Evolutionary conservation across 106 monocot species (phyloP).

Genomic region (Triglochin maritima): DNA sequence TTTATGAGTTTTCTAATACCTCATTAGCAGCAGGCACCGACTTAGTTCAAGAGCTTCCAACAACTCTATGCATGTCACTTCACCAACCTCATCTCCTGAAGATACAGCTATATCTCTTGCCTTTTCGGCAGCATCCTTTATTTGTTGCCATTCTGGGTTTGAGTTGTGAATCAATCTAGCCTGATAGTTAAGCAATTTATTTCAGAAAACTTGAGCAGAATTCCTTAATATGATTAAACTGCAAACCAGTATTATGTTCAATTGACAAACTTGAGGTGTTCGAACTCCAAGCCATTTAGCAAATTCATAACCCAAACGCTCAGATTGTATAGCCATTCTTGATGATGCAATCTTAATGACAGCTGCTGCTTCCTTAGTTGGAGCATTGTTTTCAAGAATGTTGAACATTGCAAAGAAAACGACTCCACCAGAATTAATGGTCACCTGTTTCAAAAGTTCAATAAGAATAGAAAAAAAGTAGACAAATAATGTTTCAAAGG

Average conservation of each 20-base stretch:
- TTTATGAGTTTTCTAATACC: slow-evolving; percentile 25
- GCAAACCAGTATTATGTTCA: neutral
- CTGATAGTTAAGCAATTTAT: slow-evolving; percentile 17
- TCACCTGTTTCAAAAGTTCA: slow-evolving; percentile 34
- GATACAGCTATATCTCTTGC: slow-evolving; percentile 43
- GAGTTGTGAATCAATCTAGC: slow-evolving; percentile 71
- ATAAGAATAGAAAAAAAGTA: neutral
- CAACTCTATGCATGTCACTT: slow-evolving; percentile 79
- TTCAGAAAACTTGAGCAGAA: no score
- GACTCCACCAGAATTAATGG: slow-evolving; percentile 93
- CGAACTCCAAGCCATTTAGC: slow-evolving; percentile 73
- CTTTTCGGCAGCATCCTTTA: slow-evolving; percentile 72
- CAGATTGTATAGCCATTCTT: slow-evolving; percentile 85
- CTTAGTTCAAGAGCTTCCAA: slow-evolving; percentile 94
- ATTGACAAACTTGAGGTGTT: slow-evolving; percentile 57
- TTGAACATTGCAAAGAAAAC: slow-evolving; percentile 90
- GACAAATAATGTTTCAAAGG: no score
- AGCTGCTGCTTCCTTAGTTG: slow-evolving; percentile 41
- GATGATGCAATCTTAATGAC: slow-evolving; percentile 87
- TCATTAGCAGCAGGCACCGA: slow-evolving; percentile 83
- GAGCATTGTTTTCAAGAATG: slow-evolving; percentile 8
- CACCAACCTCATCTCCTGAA: slow-evolving; percentile 53
- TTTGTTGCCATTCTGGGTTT: slow-evolving; percentile 61
- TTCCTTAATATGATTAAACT: neutral
- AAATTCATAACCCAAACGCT: slow-evolving; percentile 91